phyloP scores from a whole-genome alignment of 768 basidiomycete species.

The Naematelia encephala region DNA sequence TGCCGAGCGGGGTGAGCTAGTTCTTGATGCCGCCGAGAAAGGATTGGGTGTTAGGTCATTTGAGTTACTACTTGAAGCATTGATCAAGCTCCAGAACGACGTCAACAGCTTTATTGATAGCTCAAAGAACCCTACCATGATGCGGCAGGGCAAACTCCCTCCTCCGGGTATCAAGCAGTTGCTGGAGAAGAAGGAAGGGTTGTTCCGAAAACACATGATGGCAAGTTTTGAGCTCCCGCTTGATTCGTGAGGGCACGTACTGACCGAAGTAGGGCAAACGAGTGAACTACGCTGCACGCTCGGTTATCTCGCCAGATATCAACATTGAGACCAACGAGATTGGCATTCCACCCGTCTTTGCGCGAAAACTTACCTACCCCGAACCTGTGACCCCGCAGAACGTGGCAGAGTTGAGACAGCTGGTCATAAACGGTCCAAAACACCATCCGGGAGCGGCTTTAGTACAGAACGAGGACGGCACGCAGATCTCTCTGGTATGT shows the following conservation, averaged over 20 bases:
- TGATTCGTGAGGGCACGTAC: neutral
- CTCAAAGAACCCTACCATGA: conserved; percentile 83
- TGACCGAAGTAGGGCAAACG: conserved; percentile 77
- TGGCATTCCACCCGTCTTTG: conserved; percentile 95
- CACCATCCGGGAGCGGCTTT: conserved; percentile 88
- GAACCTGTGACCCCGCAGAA: conserved; percentile 93
- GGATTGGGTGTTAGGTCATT: conserved; percentile 56
- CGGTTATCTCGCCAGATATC: conserved; percentile 99
- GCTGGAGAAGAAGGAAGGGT: conserved; percentile 96
- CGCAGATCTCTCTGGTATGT: conserved; percentile 72
- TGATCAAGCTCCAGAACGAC: conserved; percentile 87
- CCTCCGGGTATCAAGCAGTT: conserved; percentile 93
- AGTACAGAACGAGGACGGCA: conserved; percentile 93
- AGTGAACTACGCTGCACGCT: conserved; percentile 97
- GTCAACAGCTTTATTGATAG: conserved; percentile 98
- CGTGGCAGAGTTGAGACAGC: conserved; percentile 77
- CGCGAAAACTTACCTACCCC: conserved; percentile 91
- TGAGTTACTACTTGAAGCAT: conserved; percentile 66
- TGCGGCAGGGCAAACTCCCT: conserved; percentile 81
- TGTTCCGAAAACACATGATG: conserved; percentile 99
- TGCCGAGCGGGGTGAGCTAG: conserved; percentile 37
- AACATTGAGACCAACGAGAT: conserved; percentile 99
- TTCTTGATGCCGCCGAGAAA: conserved; percentile 62
- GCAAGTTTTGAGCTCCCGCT: conserved; percentile 53
- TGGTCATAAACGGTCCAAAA: conserved; percentile 85